phyloP scores from a whole-genome alignment of 331 rosid genomes.

The Telfairia occidentalis region DNA sequence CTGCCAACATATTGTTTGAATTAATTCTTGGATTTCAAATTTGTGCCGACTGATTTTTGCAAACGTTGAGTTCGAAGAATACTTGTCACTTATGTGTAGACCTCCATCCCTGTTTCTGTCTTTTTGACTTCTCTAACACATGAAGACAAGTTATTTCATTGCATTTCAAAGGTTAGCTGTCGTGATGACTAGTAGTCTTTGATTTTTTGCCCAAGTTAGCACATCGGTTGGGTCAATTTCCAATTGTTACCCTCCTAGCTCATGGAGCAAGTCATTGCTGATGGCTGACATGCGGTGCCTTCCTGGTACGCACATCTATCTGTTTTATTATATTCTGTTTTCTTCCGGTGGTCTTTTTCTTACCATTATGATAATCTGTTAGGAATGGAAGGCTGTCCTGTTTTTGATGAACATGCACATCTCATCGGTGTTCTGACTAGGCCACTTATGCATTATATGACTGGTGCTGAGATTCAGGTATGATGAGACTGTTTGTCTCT shows the following conservation, averaged over 20 bases:
- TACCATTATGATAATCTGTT: slow-evolving; percentile 30
- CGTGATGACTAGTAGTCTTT: slow-evolving; percentile 21
- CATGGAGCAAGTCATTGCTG: slow-evolving; percentile 54
- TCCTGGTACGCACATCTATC: slow-evolving; percentile 61
- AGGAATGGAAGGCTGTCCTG: slow-evolving; percentile 94
- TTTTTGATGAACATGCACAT: slow-evolving; percentile 49
- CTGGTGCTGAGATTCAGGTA: slow-evolving; percentile 93
- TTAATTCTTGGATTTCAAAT: not conserved
- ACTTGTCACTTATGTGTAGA: not conserved
- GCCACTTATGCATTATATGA: slow-evolving; percentile 74
- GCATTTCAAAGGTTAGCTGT: slow-evolving; percentile 1
- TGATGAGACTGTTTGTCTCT: slow-evolving; percentile 17
- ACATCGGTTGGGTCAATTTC: slow-evolving; percentile 75
- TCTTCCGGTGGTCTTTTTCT: slow-evolving; percentile 25
- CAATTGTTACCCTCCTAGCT: slow-evolving; percentile 69
- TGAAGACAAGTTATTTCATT: not conserved
- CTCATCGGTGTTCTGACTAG: slow-evolving; percentile 67
- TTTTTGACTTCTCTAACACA: not conserved
- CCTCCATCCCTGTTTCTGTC: not conserved
- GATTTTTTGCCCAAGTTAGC: slow-evolving; percentile 43
- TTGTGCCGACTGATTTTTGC: not conserved
- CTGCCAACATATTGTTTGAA: not conserved
- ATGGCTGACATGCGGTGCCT: slow-evolving; percentile 92
- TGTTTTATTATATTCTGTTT: slow-evolving; percentile 27
- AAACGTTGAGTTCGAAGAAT: not conserved